phyloP scores from a whole-genome alignment of 73 alveolate species.

The Paramecium caudatum region DNA sequence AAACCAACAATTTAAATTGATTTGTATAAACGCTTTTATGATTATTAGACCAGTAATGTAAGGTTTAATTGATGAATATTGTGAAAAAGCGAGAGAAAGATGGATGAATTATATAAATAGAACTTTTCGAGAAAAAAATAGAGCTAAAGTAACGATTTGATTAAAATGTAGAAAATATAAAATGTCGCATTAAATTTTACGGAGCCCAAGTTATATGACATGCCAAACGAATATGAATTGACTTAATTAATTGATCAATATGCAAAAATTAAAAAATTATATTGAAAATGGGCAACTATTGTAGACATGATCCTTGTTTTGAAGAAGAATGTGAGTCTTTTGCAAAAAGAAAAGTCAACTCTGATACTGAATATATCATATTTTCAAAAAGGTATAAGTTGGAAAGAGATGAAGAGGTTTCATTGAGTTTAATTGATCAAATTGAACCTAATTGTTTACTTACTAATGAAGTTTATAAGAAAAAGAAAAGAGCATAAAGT shows the following conservation, averaged over 20 bases:
- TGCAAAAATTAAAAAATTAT: slow-evolving; percentile 37
- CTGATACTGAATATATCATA: neutral
- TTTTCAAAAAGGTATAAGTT: slow-evolving; percentile 18
- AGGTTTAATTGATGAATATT: slow-evolving; percentile 7
- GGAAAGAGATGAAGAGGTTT: slow-evolving; percentile 2
- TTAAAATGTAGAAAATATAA: neutral
- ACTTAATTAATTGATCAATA: slow-evolving; percentile 11
- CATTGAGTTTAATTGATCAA: neutral
- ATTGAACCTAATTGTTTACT: neutral
- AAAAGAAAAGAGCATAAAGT: slow-evolving; percentile 15
- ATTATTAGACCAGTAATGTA: slow-evolving; percentile 45
- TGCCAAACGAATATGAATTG: slow-evolving; percentile 47
- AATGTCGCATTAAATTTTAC: slow-evolving; percentile 41
- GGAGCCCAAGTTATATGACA: slow-evolving; percentile 30
- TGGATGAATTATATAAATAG: slow-evolving; percentile 15
- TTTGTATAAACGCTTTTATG: neutral
- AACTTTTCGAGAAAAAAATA: slow-evolving; percentile 1
- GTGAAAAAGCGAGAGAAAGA: neutral
- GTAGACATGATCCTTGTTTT: slow-evolving; percentile 28
- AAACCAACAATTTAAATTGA: neutral
- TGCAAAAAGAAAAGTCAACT: neutral
- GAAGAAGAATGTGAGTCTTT: slow-evolving; percentile 29
- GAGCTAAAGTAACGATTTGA: neutral
- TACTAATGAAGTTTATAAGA: neutral
- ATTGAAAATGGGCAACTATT: slow-evolving; percentile 37